Conservation (phyloP, 106 monocot genomes). For the Narthecium ossifragum region DNA sequence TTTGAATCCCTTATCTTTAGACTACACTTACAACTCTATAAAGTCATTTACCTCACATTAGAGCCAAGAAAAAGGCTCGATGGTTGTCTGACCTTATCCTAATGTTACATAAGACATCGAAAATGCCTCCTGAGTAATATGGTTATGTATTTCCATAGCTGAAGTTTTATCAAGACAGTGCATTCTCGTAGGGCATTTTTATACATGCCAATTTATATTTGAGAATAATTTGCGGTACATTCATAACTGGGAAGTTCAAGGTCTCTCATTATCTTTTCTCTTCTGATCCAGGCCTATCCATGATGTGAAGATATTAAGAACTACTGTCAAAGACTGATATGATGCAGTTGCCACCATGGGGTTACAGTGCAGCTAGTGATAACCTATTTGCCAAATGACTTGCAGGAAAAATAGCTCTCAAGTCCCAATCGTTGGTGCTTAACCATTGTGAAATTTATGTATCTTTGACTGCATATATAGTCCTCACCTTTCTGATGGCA, state of each 20-base stretch:
- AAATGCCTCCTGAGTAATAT: too few species aligned
- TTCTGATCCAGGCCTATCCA: conserved; percentile 10
- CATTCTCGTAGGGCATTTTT: not conserved
- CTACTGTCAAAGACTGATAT: conserved; percentile 5
- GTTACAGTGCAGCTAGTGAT: not conserved
- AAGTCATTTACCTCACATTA: not conserved
- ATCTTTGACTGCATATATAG: too few species aligned
- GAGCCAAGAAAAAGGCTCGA: not conserved
- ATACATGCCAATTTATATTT: not conserved
- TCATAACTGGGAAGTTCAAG: not conserved
- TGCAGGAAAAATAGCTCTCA: too few species aligned
- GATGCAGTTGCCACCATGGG: too few species aligned
- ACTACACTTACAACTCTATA: not conserved
- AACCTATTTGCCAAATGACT: not conserved
- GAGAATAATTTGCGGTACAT: too few species aligned
- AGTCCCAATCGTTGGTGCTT: not conserved
- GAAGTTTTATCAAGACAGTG: not conserved
- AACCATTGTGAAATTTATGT: not conserved
- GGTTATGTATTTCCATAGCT: not conserved
- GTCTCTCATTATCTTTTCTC: not conserved
- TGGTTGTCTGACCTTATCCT: not conserved
- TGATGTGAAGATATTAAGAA: conserved; percentile 8
- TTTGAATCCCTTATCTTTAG: too few species aligned
- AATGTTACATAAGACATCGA: not conserved
- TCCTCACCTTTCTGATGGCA: too few species aligned